Evolutionary conservation across 768 basidiomycete species (phyloP), one percentile per base, ranked within the genome.

Genomic region (Suillus brevipes): DNA sequence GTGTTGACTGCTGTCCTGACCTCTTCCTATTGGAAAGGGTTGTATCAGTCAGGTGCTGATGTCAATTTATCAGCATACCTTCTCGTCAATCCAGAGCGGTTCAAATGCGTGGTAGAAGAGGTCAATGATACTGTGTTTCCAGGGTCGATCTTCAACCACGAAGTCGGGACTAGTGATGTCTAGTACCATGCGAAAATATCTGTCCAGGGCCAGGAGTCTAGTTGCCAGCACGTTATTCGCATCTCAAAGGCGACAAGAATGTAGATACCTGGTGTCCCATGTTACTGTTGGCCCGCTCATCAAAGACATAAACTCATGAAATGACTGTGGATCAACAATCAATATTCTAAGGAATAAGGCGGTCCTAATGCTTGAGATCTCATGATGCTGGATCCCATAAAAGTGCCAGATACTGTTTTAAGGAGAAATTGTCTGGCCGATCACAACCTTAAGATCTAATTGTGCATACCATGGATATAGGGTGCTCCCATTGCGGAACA

Each of bases 151-250:
- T 66, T 89, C 87, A 4, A 89, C 80, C 40, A 76, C 72, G 70
- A 91, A 89, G 0, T 82, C 79, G 0, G 87, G 85, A 66, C 83
- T 88, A 12, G 84, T 89, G 9, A 89, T 81, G 68, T 92, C 90
- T 40, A 89, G 75, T 25, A 91, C 76, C 62, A 92, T 82, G 31
- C 84, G 84, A 73, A 91, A 91, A 16, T 91, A 72, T 6, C 84
- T 84, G 23, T 59, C 58, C 10, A 62, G 31, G n/a, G 61, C 56
- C 4, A 62, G 56, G 9, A 62, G 55, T 60, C 61, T 60, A 60
- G 4, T 60, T 23, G 10, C 43, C 9, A 18, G 66, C 66, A 88
- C 89, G 78, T 62, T 75, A 66, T 68, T 88, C 80, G 83, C 85
- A 86, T 28, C 72, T 70, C 12, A 18, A 31, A 42, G 40, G 10